These are phyloP conservation scores for Xylariomycetidae sp. DNA, from an alignment of 2,329 filamentous ascomycete genomes.

Conservation along the genomic window DNA sequence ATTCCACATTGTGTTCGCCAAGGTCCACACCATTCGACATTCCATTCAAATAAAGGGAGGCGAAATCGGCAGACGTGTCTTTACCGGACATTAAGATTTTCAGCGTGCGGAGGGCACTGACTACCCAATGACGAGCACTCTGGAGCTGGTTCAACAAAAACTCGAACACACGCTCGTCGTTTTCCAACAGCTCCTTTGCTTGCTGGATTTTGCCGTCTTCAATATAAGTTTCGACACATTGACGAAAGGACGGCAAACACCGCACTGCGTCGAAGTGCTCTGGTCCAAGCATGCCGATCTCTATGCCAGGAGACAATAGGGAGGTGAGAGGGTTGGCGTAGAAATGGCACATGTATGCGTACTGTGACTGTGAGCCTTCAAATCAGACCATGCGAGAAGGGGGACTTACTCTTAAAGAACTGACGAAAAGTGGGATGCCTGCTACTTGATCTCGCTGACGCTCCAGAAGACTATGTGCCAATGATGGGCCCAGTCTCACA, in stretches of 20 bases:
- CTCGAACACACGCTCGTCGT: too few relatives aligned
- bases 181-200: conserved; percentile 47
- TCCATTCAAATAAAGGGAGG: conserved; percentile 56
- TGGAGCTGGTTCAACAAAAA: too few relatives aligned
- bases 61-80: conserved; percentile 33
- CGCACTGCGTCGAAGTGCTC: conserved; percentile 65
- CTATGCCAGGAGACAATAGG: conserved; percentile 41
- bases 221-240: conserved; percentile 44
- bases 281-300: conserved; percentile 39
- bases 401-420: conserved; percentile 59
- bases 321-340: conserved; percentile 73
- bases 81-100: conserved; percentile 38
- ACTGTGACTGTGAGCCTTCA: too few relatives aligned
- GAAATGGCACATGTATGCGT: conserved; percentile 82
- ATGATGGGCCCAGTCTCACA: conserved; percentile 58
- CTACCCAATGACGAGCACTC: conserved; percentile 34
- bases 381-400: neutral
- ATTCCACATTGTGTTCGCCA: conserved; percentile 46
- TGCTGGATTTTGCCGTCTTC: conserved; percentile 35
- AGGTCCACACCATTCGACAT: conserved; percentile 50
- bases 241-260: conserved; percentile 64
- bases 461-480: conserved; percentile 62
- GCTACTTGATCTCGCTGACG: conserved; percentile 74
- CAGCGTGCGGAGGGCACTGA: conserved; percentile 43
- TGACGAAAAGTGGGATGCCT: conserved; percentile 67